phyloP scores from a whole-genome alignment of 129 eudicot species.

The Tagetes erecta region DNA sequence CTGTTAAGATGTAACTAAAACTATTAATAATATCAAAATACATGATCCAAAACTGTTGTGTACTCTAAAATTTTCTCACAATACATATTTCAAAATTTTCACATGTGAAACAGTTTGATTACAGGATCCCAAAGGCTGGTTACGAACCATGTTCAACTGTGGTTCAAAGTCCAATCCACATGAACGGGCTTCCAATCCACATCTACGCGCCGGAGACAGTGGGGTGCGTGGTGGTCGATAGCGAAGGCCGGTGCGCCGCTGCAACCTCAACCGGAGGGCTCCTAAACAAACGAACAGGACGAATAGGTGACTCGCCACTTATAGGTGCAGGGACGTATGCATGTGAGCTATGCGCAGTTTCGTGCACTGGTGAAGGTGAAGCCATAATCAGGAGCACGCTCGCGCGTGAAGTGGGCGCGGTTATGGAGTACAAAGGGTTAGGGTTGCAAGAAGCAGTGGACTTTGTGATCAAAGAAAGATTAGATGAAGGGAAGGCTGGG shows the following conservation, averaged over 20 bases:
- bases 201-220: slow-evolving; percentile 88
- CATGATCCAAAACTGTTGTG: no score
- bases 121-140: slow-evolving; percentile 51
- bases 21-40: no score
- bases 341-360: slow-evolving; percentile 71
- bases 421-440: slow-evolving; percentile 95
- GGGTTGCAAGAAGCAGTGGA: slow-evolving; percentile 85
- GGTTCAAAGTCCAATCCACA: slow-evolving; percentile 52
- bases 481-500: slow-evolving; percentile 85
- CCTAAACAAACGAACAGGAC: slow-evolving; percentile 80
- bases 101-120: slow-evolving; percentile 65
- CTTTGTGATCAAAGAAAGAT: slow-evolving; percentile 70
- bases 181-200: slow-evolving; percentile 84
- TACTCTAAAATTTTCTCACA: not conserved
- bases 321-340: slow-evolving; percentile 96
- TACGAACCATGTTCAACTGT: slow-evolving; percentile 57
- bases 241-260: slow-evolving; percentile 82
- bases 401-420: slow-evolving; percentile 94
- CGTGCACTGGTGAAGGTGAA: slow-evolving; percentile 97
- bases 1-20: no score
- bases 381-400: slow-evolving; percentile 91
- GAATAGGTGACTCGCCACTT: slow-evolving; percentile 89
- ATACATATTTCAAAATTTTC: not conserved
- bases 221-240: slow-evolving; percentile 95
- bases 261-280: slow-evolving; percentile 98